Percentiles rank a stretch among this genome's conserved stretches.
phyloP scores from a whole-genome alignment of 148 eudicot species.

The Persicaria tinctoria region DNA sequence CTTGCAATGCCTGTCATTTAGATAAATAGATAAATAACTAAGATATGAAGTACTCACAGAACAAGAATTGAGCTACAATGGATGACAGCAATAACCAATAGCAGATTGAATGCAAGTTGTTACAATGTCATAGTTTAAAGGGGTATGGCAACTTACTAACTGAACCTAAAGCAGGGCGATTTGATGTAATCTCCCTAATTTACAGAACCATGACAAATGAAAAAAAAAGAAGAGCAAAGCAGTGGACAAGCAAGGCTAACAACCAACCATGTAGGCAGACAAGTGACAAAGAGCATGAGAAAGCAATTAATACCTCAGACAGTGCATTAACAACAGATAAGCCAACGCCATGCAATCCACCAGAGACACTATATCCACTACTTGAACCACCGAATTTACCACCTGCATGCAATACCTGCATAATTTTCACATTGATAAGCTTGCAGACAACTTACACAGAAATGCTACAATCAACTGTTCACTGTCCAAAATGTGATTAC shows the following conservation, averaged over 20 bases:
- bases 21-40: not conserved
- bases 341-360: slow-evolving; percentile 97
- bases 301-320: slow-evolving; percentile 54
- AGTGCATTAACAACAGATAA: slow-evolving; percentile 92
- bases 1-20: slow-evolving; percentile 55
- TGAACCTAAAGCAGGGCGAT: not conserved
- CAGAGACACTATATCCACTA: slow-evolving; percentile 97
- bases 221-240: not conserved
- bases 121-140: not conserved
- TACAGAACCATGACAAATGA: not conserved
- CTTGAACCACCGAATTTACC: slow-evolving; percentile 97
- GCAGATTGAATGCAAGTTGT: not conserved
- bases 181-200: not conserved
- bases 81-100: not conserved
- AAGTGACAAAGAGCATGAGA: not conserved
- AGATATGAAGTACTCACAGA: not conserved
- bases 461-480: slow-evolving; percentile 1
- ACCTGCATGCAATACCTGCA: slow-evolving; percentile 96
- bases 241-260: not conserved
- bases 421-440: slow-evolving; percentile 3
- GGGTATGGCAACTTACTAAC: not conserved
- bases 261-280: not conserved
- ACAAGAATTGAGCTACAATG: not conserved
- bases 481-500: not conserved
- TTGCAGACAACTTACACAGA: not conserved